phyloP scores from a whole-genome alignment of 2,329 filamentous ascomycete species.

The Aschersonia sp. region DNA sequence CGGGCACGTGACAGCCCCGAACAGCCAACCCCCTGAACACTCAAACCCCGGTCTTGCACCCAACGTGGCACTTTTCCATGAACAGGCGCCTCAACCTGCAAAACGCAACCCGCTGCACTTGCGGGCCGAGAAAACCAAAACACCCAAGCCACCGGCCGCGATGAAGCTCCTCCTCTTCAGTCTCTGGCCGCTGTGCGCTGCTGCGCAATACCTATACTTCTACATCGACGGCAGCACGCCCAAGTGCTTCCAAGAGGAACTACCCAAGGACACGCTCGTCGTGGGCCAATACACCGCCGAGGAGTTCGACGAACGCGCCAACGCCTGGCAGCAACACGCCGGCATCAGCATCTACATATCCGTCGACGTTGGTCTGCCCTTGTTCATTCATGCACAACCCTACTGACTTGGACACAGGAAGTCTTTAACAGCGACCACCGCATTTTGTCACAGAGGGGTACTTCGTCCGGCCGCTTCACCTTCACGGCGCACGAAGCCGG shows the following conservation, averaged over 20 bases:
- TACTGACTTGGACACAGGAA: conserved; percentile 38
- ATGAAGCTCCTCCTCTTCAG: conserved; percentile 47
- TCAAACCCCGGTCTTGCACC: conserved; percentile 14
- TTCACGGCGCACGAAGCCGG: conserved; percentile 92
- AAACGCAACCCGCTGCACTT: too few relatives aligned
- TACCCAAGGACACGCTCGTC: conserved; percentile 93
- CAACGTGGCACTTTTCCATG: conserved; percentile 38
- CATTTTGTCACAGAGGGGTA: conserved; percentile 75
- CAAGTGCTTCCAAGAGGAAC: conserved; percentile 97
- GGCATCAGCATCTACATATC: conserved; percentile 78
- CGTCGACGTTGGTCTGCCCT: conserved; percentile 50
- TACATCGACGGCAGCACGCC: conserved; percentile 75
- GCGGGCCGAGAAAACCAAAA: neutral
- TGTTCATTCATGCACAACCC: neutral
- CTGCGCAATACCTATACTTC: conserved; percentile 81
- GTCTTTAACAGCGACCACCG: conserved; percentile 96
- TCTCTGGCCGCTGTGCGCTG: conserved; percentile 48
- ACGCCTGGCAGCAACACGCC: conserved; percentile 57
- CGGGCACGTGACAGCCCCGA: conserved; percentile 18
- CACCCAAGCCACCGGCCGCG: neutral
- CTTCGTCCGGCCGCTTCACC: conserved; percentile 70
- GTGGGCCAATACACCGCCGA: conserved; percentile 84
- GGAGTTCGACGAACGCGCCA: conserved; percentile 61
- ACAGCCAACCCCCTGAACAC: conserved; percentile 12
- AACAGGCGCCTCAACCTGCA: neutral